Base-by-base conservation (phyloP, 768 basidiomycete species). In the Tricholomella constricta region DNA sequence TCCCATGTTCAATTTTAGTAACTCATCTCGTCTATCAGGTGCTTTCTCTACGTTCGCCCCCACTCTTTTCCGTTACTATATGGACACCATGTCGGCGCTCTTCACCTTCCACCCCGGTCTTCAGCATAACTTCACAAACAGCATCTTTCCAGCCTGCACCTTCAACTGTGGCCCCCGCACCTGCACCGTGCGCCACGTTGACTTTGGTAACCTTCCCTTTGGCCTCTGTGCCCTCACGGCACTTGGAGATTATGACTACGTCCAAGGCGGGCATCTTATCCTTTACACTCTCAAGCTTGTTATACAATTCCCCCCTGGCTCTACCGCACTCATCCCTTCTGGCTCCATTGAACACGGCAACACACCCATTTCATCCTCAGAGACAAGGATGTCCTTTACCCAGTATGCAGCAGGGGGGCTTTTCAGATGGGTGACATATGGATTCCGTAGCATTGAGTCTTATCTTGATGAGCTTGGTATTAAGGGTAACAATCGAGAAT, bases 341-440 rank as follows among this genome's bases (percentile, higher is more conserved):
- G 63, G 49, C 8, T 36, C 49, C 9, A 23, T 64, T 2, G 38
- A 51, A 9, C 63, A 64, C 29, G 54, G 48, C 5, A 60, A 56
- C 38, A 52, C 48, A 6, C 47, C 54, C 2, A 41, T 60, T n/a
- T 15, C 38, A 26, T 34, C 34, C 2, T 44, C 38, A 4, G 63
- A 66, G 29, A 44, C 26, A 1, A 50, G 60, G 1, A 22, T 31
- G 4, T 61, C 62, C 1, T 37, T 66, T 34, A 66, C 62, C 2
- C 63, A 64, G 32, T 66, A 62, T 37, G 35, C 55, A 2, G 61
- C 63, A 0, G 65, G 63, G 5, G 63, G 62, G 3, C 44, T 66
- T 4, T 57, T 62, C 40, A 47, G 63, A 3, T 66, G 60, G 59
- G 63, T 59, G 2, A 43, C 43, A 1, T 62, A 61, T 51, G 63